Percentiles rank a stretch among this genome's conserved stretches.
Evolutionary conservation across 306 rosid genomes (phyloP).

Genomic region (Morella rubra): DNA sequence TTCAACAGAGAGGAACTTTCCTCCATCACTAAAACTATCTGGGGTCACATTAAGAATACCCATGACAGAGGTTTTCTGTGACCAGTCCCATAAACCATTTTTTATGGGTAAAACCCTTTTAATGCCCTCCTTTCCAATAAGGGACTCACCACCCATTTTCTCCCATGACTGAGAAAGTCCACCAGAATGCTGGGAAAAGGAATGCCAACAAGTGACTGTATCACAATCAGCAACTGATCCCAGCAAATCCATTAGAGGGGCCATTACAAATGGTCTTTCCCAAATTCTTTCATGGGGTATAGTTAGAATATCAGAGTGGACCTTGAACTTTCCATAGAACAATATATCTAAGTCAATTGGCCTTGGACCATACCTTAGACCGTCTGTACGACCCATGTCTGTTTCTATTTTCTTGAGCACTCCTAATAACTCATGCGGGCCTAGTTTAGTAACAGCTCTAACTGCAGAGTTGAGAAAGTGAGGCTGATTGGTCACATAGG

Average conservation of each 20-base stretch:
- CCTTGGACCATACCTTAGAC: conserved; percentile 91
- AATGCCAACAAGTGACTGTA: conserved; percentile 74
- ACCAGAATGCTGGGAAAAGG: conserved; percentile 58
- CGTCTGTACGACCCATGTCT: conserved; percentile 66
- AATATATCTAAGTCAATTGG: conserved; percentile 88
- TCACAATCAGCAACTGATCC: conserved; percentile 67
- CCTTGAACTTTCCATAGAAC: conserved; percentile 72
- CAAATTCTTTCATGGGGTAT: conserved; percentile 91
- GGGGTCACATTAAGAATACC: conserved; percentile 91
- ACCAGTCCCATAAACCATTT: conserved; percentile 68
- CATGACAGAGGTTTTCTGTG: conserved; percentile 64
- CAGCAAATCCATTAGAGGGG: conserved; percentile 79
- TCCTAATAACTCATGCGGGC: conserved; percentile 79
- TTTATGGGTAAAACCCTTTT: conserved; percentile 75
- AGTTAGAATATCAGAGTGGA: conserved; percentile 59
- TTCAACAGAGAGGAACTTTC: conserved; percentile 60
- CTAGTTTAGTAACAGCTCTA: conserved; percentile 72
- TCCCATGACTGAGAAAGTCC: conserved; percentile 69
- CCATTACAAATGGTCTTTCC: conserved; percentile 95
- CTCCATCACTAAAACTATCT: conserved; percentile 93
- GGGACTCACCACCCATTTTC: conserved; percentile 72
- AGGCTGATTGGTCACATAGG: conserved; percentile 83
- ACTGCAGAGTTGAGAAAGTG: conserved; percentile 88
- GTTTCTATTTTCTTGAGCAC: conserved; percentile 73
- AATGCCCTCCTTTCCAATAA: conserved; percentile 78